Percentiles rank a stretch among this genome's conserved stretches.
Conservation (phyloP, 768 basidiomycete genomes). For the Podaxis sp. region DNA sequence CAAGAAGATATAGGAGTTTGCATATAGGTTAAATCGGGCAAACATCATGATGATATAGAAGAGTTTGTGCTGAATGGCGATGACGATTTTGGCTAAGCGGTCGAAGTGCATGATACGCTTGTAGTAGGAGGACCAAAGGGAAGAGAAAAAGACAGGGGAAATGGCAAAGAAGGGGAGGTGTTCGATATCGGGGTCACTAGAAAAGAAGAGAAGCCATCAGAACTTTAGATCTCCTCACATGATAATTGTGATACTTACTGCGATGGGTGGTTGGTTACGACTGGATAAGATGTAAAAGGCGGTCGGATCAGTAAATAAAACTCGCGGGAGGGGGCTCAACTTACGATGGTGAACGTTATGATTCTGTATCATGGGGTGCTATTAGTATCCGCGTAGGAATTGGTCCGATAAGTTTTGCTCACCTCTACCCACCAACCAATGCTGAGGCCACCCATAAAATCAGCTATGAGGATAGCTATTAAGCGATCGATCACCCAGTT, state of each 20-base stretch:
- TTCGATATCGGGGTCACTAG: constrained; percentile 81
- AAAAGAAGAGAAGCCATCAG: constrained; percentile 13
- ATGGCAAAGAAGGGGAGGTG: constrained; percentile 95
- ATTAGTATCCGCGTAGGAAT: constrained; percentile 14
- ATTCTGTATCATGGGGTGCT: constrained; percentile 45
- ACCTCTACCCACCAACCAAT: constrained; percentile 98
- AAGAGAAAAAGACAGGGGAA: constrained; percentile 81
- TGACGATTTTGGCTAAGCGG: constrained; percentile 56
- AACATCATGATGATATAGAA: constrained; percentile 91
- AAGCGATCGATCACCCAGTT: constrained; percentile 80
- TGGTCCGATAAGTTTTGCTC: constrained; percentile 35
- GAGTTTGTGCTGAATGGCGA: constrained; percentile 84
- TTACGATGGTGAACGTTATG: constrained; percentile 96
- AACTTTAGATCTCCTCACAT: neutral
- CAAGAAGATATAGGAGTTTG: constrained; percentile 78
- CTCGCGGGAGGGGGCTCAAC: constrained; percentile 30
- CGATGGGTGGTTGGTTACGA: constrained; percentile 96
- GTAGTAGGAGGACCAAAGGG: constrained; percentile 94
- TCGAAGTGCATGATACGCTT: constrained; percentile 84
- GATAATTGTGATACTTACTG: constrained; percentile 56
- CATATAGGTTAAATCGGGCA: constrained; percentile 94
- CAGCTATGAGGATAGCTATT: constrained; percentile 75
- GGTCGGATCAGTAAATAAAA: constrained; percentile 16
- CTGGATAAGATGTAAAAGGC: constrained; percentile 36
- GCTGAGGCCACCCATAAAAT: constrained; percentile 90